Percentiles rank a stretch among this genome's conserved stretches.
phyloP scores from a whole-genome alignment of 2,329 filamentous ascomycete genomes.

The Lasiodiplodia sp. region DNA sequence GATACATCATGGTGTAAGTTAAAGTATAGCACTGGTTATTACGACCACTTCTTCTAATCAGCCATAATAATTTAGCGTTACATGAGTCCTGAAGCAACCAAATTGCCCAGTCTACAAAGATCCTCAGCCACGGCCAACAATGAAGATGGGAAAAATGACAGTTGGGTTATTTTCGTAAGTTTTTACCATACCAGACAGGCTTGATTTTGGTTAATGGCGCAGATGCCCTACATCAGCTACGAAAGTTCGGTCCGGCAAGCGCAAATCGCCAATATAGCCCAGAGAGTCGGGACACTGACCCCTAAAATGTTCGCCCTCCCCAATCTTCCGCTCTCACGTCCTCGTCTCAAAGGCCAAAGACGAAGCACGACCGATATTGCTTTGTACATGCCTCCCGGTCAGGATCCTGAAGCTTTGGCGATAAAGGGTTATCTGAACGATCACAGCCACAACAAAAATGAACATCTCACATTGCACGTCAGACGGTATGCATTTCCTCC shows the following conservation, averaged over 20 bases:
- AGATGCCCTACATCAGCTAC: constrained; percentile 23
- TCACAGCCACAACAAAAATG: constrained; percentile 3
- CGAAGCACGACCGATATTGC: background rate
- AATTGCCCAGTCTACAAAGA: background rate
- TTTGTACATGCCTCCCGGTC: background rate
- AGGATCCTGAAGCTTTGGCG: constrained; percentile 1
- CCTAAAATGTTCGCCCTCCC: background rate
- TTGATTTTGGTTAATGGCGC: too few species aligned
- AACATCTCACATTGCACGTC: background rate
- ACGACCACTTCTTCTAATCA: too few species aligned
- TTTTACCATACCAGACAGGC: background rate
- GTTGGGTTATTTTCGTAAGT: constrained; percentile 11
- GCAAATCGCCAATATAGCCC: background rate
- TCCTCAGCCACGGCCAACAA: background rate
- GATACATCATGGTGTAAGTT: background rate
- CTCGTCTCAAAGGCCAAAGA: background rate
- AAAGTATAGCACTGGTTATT: background rate
- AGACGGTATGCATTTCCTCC: background rate
- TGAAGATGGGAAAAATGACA: background rate
- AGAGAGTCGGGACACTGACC: background rate
- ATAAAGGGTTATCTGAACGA: constrained; percentile 11
- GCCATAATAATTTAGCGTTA: background rate
- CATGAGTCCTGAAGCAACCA: constrained; percentile 11
- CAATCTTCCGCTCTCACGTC: background rate
- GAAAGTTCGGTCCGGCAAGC: background rate